These are phyloP conservation scores for Chaetothyriales sp. DNA, from an alignment of 2,329 filamentous ascomycete species.

Conservation along the genomic window DNA sequence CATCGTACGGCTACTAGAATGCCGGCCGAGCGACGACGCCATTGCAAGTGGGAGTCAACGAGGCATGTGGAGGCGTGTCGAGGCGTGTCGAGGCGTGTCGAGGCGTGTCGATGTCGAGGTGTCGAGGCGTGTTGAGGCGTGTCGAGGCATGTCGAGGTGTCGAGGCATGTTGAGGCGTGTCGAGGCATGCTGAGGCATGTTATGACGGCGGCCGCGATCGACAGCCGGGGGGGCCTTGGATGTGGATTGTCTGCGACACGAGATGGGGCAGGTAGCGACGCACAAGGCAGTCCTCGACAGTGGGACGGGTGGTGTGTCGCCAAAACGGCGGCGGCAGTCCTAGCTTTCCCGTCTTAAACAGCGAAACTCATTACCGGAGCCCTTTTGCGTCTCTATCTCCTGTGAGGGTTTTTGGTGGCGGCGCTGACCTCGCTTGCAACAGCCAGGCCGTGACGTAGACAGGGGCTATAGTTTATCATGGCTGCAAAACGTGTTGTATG, in stretches of 20 bases:
- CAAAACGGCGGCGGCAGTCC: background rate
- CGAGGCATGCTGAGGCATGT: no score
- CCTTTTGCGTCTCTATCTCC: background rate
- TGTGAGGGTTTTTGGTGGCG: background rate
- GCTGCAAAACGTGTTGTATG: no score
- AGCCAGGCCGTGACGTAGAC: background rate
- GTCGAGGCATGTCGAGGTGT: no score
- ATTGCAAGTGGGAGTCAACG: background rate
- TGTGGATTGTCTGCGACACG: background rate
- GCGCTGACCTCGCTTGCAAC: background rate
- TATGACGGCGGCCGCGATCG: background rate
- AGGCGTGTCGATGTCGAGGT: no score
- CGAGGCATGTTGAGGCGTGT: no score
- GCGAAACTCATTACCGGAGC: background rate
- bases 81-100: no score
- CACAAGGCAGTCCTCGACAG: background rate
- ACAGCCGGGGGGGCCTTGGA: background rate
- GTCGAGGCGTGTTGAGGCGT: no score
- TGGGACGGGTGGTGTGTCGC: background rate
- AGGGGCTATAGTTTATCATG: background rate
- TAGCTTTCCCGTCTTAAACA: background rate
- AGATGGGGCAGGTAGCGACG: background rate
- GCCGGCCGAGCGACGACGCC: background rate
- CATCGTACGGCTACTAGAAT: constrained; percentile 75
- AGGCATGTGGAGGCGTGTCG: no score